A percentile compares a stretch with the other conserved stretches of the same genome.
phyloP scores from a whole-genome alignment of 2,329 filamentous ascomycete genomes.

The Trichophaea hybrida region DNA sequence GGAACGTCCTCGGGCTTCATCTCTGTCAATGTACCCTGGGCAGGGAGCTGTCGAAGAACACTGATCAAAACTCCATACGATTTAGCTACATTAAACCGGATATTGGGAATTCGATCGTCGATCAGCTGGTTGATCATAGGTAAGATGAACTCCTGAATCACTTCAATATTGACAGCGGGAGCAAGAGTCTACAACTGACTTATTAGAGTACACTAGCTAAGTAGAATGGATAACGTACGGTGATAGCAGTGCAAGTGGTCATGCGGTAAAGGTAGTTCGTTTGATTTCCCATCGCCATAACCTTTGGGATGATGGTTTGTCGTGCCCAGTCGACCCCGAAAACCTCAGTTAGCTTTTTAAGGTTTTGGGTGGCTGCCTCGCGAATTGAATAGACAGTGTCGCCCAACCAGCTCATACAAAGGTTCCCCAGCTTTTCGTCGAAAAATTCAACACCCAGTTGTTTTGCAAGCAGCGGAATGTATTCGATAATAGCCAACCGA shows the following conservation, averaged over 20 bases:
- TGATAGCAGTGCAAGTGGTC: conserved; percentile 99
- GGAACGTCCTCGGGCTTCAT: conserved; percentile 47
- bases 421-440: conserved; percentile 83
- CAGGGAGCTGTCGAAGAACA: conserved; percentile 80
- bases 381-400: conserved; percentile 98
- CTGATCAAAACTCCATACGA: conserved; percentile 83
- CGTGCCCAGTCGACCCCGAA: conserved; percentile 97
- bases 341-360: conserved; percentile 96
- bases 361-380: conserved; percentile 89
- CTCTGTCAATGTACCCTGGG: conserved; percentile 70
- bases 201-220: conserved; percentile 18
- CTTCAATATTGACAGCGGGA: conserved; percentile 79
- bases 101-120: conserved; percentile 91
- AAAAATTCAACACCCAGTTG: conserved; percentile 97
- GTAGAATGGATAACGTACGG: conserved; percentile 45
- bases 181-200: conserved; percentile 60
- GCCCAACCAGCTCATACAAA: conserved; percentile 97
- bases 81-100: conserved; percentile 98
- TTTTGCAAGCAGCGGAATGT: conserved; percentile 88
- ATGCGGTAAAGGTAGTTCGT: conserved; percentile 98
- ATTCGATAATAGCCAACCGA: conserved; percentile 94
- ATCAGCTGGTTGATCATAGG: conserved; percentile 94
- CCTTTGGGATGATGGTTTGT: conserved; percentile 93
- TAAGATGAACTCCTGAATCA: conserved; percentile 83
- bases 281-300: conserved; percentile 95